A percentile compares a stretch with the other conserved stretches of the same genome.
Evolutionary conservation across 352 stramenopile genomes (phyloP).

Genomic region (Phytophthora meadii): DNA sequence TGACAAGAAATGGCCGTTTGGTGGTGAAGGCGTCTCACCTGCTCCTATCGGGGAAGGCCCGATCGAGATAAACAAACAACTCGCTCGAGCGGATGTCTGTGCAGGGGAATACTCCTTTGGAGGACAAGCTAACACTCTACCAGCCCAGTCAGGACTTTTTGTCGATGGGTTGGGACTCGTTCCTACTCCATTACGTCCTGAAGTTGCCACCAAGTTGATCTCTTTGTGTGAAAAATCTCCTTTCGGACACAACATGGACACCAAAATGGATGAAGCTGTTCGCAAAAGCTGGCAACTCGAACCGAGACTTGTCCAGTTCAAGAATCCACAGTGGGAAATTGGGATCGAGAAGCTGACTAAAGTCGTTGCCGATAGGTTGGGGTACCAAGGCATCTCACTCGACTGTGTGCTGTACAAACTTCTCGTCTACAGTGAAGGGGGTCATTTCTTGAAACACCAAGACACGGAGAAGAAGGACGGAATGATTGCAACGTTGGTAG

Average conservation of each 20-base stretch:
- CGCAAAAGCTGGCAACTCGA: slow-evolving; percentile 32
- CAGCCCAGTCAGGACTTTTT: not conserved
- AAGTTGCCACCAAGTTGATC: slow-evolving; percentile 13
- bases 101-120: slow-evolving; percentile 2
- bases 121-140: not conserved
- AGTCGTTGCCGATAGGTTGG: slow-evolving; percentile 8
- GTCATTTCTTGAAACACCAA: slow-evolving; percentile 51
- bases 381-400: slow-evolving; percentile 22
- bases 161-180: slow-evolving; percentile 10
- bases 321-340: slow-evolving; percentile 17
- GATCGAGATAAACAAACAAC: not conserved
- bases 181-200: slow-evolving; percentile 11
- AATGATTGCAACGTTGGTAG: slow-evolving; percentile 57
- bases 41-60: not conserved
- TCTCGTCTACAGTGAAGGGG: slow-evolving; percentile 49
- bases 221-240: slow-evolving; percentile 35
- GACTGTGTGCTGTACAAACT: slow-evolving; percentile 50
- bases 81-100: not conserved
- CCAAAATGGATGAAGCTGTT: slow-evolving; percentile 26
- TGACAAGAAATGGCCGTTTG: slow-evolving; percentile 4
- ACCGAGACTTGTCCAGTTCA: slow-evolving; percentile 13
- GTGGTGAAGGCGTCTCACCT: not conserved
- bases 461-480: slow-evolving; percentile 62
- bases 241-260: slow-evolving; percentile 21
- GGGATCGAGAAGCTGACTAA: slow-evolving; percentile 17